Base-by-base conservation (phyloP, 2,329 filamentous ascomycete species). In the Epichloe bromicola region DNA sequence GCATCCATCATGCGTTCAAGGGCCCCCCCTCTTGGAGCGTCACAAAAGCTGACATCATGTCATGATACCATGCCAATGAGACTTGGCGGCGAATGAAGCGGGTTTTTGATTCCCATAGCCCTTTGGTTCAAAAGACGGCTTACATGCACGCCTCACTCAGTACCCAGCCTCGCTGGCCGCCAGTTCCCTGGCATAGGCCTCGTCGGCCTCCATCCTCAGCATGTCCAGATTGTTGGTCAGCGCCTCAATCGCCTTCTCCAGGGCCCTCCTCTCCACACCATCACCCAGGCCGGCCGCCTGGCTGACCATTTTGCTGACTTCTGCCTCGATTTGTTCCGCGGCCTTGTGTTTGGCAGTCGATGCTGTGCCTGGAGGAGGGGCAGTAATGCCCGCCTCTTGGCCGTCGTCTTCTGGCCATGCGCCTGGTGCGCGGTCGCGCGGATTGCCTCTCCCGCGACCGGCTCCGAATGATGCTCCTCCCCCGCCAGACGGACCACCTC, bases 121-220 rank as follows among this genome's bases (percentile, higher is more conserved):
- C 26, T 26, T 26, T 8, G 0, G 26, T 26, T 26, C 26, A 26
- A 26, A 26, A 8, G 26, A 26, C 26, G 26, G 7, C 26, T 26
- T 26, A 26, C 26, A 26, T 26, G 1, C 26, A 26, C 26, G 8
- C 2, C 14, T 33, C 2, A 3, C 7, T 33, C 8, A 6, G 41
- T 20, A n/a, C 40, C 15, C 23, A 3, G 12, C 41, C 23, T 12
- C 17, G 2, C n/a, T 38, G 19, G 49, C 48, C 10, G 60, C 70
- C 54, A 76, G 49, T 54, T 71, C 68, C 53, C 65, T 63, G 33
- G 72, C 74, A 53, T 72, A 72, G 54, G 70, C 67, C 57, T 70
- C 74, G 49, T 78, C 73, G 2, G 69, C 73, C 59, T 74, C 68
- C 5, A 73, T 53, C 53, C 65, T 61, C 50, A 75, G 51, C 51